Percentiles rank a stretch among this genome's conserved stretches.
phyloP scores from a whole-genome alignment of 305 asterid species.

The Rubia tinctorum region DNA sequence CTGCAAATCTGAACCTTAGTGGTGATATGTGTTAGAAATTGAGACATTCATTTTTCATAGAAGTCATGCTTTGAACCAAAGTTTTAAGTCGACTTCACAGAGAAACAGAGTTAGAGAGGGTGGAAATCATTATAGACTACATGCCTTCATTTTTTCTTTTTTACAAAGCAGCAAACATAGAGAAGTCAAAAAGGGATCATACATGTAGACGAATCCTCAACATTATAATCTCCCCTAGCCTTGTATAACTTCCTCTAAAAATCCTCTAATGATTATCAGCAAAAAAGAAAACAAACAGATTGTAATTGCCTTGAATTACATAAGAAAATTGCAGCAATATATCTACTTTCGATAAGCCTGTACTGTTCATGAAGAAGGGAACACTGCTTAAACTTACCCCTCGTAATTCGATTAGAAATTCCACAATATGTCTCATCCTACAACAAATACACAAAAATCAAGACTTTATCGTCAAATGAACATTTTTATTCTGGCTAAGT shows the following conservation, averaged over 20 bases:
- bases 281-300: not conserved
- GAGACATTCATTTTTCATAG: not conserved
- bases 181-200: not conserved
- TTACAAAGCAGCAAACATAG: not conserved
- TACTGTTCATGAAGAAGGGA: too few relatives aligned
- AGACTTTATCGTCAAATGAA: not conserved
- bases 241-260: not conserved
- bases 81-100: not conserved
- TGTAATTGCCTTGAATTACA: constrained; percentile 1
- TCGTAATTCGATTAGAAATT: not conserved
- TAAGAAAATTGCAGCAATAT: not conserved
- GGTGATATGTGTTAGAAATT: not conserved
- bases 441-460: not conserved
- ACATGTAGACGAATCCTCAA: not conserved
- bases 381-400: not conserved
- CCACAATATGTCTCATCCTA: not conserved
- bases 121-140: not conserved
- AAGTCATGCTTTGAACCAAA: not conserved
- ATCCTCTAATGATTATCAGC: not conserved
- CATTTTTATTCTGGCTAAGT: too few relatives aligned
- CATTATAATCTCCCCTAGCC: not conserved
- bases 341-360: too few relatives aligned
- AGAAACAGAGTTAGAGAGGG: not conserved
- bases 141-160: not conserved
- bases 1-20: not conserved